Conservation (phyloP, 2,329 filamentous ascomycete species). For the Kalmusia sp. region DNA sequence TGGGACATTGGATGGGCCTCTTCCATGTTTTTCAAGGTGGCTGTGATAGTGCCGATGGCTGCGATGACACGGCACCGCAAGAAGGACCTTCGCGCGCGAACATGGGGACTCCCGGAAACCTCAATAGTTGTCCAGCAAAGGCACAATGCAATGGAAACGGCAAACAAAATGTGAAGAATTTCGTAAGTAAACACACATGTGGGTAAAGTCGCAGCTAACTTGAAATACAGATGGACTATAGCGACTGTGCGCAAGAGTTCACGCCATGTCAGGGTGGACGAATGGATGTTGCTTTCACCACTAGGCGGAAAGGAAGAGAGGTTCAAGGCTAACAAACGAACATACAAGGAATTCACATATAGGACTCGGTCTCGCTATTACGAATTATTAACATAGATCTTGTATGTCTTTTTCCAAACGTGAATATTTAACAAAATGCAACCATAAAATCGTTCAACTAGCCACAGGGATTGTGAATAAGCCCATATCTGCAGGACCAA, state of each 20-base stretch:
- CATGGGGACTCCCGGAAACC: conserved; percentile 12
- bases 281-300: conserved; percentile 11
- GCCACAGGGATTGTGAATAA: conserved; percentile 26
- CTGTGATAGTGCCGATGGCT: conserved; percentile 28
- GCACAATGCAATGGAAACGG: conserved; percentile 13
- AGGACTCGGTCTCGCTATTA: too few relatives aligned
- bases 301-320: not conserved
- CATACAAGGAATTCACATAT: too few relatives aligned
- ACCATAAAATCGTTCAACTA: too few relatives aligned
- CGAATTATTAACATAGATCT: too few relatives aligned
- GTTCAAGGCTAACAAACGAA: too few relatives aligned
- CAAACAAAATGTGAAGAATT: conserved; percentile 21
- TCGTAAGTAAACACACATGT: conserved; percentile 10
- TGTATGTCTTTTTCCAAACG: too few relatives aligned
- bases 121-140: conserved; percentile 17
- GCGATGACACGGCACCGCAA: conserved; percentile 37
- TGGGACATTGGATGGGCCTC: conserved; percentile 41
- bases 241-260: conserved; percentile 20
- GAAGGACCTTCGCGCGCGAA: conserved; percentile 17
- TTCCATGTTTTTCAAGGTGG: conserved; percentile 36
- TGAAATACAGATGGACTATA: conserved; percentile 22
- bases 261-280: conserved; percentile 23
- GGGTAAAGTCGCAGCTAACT: not conserved
- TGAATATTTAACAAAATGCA: too few relatives aligned
- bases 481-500: conserved; percentile 26